A percentile compares a stretch with the other conserved stretches of the same genome.
phyloP scores from a whole-genome alignment of 1,284 basidiomycete genomes.

The Phellinidium pouzarii region DNA sequence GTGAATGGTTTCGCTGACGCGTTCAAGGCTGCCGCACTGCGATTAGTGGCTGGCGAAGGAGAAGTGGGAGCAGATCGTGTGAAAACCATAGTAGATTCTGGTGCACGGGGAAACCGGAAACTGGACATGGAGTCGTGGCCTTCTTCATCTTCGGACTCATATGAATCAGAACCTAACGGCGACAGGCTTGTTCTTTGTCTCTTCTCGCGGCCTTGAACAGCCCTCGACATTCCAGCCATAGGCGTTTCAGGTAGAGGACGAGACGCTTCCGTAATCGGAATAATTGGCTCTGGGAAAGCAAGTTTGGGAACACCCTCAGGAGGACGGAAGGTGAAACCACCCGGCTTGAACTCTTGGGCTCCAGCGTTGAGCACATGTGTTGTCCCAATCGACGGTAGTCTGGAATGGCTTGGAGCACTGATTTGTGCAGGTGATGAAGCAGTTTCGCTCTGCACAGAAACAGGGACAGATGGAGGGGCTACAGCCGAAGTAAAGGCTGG shows the following conservation, averaged over 20 bases:
- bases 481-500: slow-evolving; percentile 8
- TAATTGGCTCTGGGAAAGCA: slow-evolving; percentile 31
- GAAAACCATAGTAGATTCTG: slow-evolving; percentile 43
- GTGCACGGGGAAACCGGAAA: slow-evolving; percentile 62
- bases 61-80: slow-evolving; percentile 41
- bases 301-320: slow-evolving; percentile 59
- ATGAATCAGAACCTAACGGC: slow-evolving; percentile 34
- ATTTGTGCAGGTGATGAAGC: slow-evolving; percentile 31
- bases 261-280: slow-evolving; percentile 25
- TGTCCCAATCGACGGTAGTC: slow-evolving; percentile 54
- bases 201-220: slow-evolving; percentile 67
- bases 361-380: slow-evolving; percentile 57
- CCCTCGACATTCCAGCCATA: slow-evolving; percentile 28
- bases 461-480: slow-evolving; percentile 26
- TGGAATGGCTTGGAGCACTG: slow-evolving; percentile 41
- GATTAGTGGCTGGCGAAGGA: slow-evolving; percentile 26
- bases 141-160: slow-evolving; percentile 39
- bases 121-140: slow-evolving; percentile 52
- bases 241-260: slow-evolving; percentile 29
- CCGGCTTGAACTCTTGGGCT: slow-evolving; percentile 75
- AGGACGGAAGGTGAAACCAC: slow-evolving; percentile 64
- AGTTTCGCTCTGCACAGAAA: slow-evolving; percentile 19
- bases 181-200: slow-evolving; percentile 40
- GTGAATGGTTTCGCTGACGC: slow-evolving; percentile 54
- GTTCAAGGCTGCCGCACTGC: slow-evolving; percentile 29